A percentile compares a stretch with the other conserved stretches of the same genome.
phyloP scores from a whole-genome alignment of 441 rosid genomes.

The Corymbia citriodora region DNA sequence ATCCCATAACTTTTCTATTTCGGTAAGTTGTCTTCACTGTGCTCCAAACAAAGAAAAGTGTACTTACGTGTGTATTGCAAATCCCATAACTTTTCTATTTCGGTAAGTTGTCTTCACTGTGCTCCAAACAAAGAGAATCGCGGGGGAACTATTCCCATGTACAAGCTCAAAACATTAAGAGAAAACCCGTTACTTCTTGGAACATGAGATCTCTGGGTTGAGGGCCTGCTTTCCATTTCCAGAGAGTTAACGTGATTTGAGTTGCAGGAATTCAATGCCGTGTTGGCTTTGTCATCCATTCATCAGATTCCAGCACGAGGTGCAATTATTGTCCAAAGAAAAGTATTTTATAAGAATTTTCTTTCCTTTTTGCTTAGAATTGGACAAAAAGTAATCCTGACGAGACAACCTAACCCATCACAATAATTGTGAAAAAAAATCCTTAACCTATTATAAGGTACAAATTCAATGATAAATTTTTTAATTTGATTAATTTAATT shows the following conservation, averaged over 20 bases:
- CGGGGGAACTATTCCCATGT: neutral
- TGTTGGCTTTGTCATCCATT: neutral
- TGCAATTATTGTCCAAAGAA: neutral
- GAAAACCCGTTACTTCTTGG: neutral
- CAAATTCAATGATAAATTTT: neutral
- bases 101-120: neutral
- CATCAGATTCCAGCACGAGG: neutral
- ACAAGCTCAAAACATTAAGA: neutral
- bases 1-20: neutral
- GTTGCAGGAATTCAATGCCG: neutral
- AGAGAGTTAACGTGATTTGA: neutral
- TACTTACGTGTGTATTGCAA: too few relatives aligned
- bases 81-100: neutral
- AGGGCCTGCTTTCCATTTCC: neutral
- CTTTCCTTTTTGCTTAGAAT: neutral
- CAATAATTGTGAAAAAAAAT: neutral
- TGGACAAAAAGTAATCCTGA: neutral
- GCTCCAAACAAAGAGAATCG: neutral
- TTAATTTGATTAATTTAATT: neutral
- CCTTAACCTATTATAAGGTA: accelerated
- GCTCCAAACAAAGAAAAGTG: neutral
- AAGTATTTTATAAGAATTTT: neutral
- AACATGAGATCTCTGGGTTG: neutral
- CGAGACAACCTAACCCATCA: neutral
- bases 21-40: neutral